Evolutionary conservation across 1,284 basidiomycete genomes (phyloP), one percentile per base, ranked within the genome.

Genomic region (Ganoderma lucidum): DNA sequence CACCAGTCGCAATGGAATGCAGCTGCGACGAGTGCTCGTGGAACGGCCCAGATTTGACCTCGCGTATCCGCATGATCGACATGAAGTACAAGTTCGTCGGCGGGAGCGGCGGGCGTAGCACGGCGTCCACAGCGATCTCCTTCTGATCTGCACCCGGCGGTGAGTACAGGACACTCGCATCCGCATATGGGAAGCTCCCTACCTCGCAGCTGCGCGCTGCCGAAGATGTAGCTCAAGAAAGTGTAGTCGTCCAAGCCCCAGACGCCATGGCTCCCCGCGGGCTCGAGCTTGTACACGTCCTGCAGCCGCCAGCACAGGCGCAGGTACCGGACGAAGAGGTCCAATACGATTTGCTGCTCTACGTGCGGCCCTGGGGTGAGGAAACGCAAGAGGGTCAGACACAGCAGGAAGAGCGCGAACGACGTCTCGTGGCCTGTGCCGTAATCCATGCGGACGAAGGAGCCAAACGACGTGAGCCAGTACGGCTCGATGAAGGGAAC

Each of bases 161-260:
- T 67, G 48, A 65, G 39, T 35, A 35, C 66, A 10, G 65, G 12
- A 32, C 35, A 32, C 60, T 63, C 19, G 9, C 37, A 45, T 63
- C 63, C 4, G 30, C 15, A 44, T 65, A 73, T 78, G 6, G 68
- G 39, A 41, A 23, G 10, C 23, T 39, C 39, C 23, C 37, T 30
- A 89, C 93, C 92, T 87, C 93, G 85, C 8, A 99, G 85, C 81
- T 99, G 96, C 2, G 91, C 95, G 70, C 96, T 95, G 5, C 97
- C 97, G 77, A 98, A 94, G 10, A 98, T 87, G 79, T 99, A 99
- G 32, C 93, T 92, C 32, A 98, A 84, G 81, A 98, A 98, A 65
- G 88, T 90, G 71, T 93, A 98, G 79, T 99, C 98, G 79, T 99
- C 96, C 44, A 99, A 83, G 0, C 97, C 97, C 97, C 97, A 99